These are phyloP conservation scores for Dioszegia crocea DNA, from an alignment of 768 basidiomycete species.

Conservation along the genomic window DNA sequence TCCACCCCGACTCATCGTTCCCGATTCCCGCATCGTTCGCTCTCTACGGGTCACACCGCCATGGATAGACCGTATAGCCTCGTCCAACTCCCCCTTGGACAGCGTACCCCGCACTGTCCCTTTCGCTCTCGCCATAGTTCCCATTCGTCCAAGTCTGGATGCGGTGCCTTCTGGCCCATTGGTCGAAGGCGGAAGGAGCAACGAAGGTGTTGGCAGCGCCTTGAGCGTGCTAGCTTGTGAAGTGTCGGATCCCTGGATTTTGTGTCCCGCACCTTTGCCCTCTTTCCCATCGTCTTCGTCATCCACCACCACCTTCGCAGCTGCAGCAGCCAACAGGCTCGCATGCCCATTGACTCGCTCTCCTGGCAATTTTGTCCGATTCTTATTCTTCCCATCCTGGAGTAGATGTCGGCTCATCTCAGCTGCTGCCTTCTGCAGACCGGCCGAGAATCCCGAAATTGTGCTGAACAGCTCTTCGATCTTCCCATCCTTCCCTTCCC, in stretches of 20 bases:
- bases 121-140: neutral
- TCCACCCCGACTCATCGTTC: constrained; percentile 10
- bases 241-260: neutral
- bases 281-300: neutral
- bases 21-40: constrained; percentile 52
- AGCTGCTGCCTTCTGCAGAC: constrained; percentile 41
- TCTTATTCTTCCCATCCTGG: constrained; percentile 5
- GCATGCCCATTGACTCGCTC: constrained; percentile 8
- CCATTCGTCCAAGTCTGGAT: neutral
- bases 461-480: constrained; percentile 58
- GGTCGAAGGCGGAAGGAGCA: neutral
- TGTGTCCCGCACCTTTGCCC: neutral
- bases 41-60: constrained; percentile 20
- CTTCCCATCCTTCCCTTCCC: constrained; percentile 62
- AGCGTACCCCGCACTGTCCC: constrained; percentile 53
- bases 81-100: constrained; percentile 74
- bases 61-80: constrained; percentile 70
- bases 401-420: constrained; percentile 54
- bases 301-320: neutral
- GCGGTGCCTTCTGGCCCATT: neutral
- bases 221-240: neutral
- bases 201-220: neutral
- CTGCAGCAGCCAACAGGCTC: constrained; percentile 4
- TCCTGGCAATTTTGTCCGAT: neutral
- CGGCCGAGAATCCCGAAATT: constrained; percentile 25